Conservation (phyloP, 257 asterid genomes). For the Fraxinus excelsior region DNA sequence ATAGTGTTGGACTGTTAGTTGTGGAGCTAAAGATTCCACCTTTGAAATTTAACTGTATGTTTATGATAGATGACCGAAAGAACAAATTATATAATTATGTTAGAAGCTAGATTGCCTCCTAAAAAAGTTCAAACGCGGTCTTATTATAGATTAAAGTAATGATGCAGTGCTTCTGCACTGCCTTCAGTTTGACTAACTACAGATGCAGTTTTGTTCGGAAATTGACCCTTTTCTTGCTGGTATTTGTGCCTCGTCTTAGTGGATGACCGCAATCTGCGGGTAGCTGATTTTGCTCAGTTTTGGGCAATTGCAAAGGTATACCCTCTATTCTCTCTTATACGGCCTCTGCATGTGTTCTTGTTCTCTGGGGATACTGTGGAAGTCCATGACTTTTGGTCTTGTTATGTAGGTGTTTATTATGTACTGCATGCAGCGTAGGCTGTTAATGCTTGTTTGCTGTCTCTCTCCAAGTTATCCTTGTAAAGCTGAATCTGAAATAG, state of each 20-base stretch:
- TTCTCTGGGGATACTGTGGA: constrained; percentile 37
- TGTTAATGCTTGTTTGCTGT: constrained; percentile 18
- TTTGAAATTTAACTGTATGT: constrained; percentile 30
- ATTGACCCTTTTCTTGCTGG: constrained; percentile 98
- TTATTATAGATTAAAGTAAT: constrained; percentile 67
- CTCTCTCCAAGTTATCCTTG: too few species aligned
- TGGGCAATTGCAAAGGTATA: constrained; percentile 99
- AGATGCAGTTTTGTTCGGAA: constrained; percentile 88
- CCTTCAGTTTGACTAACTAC: constrained; percentile 83
- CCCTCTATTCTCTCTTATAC: constrained; percentile 64
- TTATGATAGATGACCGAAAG: constrained; percentile 31
- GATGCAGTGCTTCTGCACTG: constrained; percentile 85
- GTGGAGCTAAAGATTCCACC: constrained; percentile 29
- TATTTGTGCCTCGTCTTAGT: constrained; percentile 98
- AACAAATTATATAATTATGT: constrained; percentile 25
- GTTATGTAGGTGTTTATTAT: constrained; percentile 16
- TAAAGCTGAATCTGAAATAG: too few species aligned
- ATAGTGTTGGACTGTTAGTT: constrained; percentile 27
- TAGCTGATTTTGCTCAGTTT: constrained; percentile 99
- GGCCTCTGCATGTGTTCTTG: constrained; percentile 52
- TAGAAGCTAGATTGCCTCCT: constrained; percentile 41
- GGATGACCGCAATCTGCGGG: constrained; percentile 99
- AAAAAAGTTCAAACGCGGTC: constrained; percentile 42
- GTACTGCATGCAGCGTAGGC: constrained; percentile 15
- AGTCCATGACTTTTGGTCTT: constrained; percentile 33